Base-by-base conservation (phyloP, 192 early-diverging fungal species). In the Jimgerdemannia lactiflua region DNA sequence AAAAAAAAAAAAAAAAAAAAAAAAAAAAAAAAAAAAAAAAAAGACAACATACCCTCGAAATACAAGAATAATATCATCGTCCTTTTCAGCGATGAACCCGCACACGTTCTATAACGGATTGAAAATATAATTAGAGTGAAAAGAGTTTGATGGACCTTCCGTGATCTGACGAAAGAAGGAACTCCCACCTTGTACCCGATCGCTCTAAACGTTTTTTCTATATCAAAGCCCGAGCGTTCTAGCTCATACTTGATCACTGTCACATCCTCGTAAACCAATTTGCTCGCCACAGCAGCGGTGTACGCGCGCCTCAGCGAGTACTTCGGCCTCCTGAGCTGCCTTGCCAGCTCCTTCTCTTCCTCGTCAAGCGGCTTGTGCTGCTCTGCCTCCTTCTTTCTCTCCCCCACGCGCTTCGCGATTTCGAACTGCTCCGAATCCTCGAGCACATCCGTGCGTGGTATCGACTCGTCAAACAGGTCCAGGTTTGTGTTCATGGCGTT, bases 261-360 rank as follows among this genome's bases (percentile, higher is more conserved):
- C 11, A 89, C 78, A 43, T 89, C 82, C 64, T 89, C 87, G 67
- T 89, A 89, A 3, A 75, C 84, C 0, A 89, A 69, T 59, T 86
- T 86, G 17, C 80, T 79, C 6, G 86, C 82, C n/a, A 87, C 83
- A 29, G 84, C 80, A 17, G 86, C 67, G 3, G 83, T 87, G 29
- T 85, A 84, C 4, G 87, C 87, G 9, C 86, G 78, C 2, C 80
- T 74, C 14, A 84, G 75, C 3, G 84, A 85, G 69, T 89, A 89
- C 0, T 77, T 68, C 3, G 87, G 85, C 64, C 76, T 78, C 42
- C 74, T 73, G 9, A 75, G 49, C n/a, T 69, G 70, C 4, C 44
- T 63, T 2, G 71, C 70, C 3, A 76, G 39, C 14, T 4, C 14
- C 6, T 75, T 43, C 8, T 69, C 42, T 18, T 75, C 67, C 18